A percentile compares a stretch with the other conserved stretches of the same genome.
These are phyloP conservation scores for Lodderomyces metapsilosis DNA, from an alignment of 1,139 yeast species.

Conservation along the genomic window DNA sequence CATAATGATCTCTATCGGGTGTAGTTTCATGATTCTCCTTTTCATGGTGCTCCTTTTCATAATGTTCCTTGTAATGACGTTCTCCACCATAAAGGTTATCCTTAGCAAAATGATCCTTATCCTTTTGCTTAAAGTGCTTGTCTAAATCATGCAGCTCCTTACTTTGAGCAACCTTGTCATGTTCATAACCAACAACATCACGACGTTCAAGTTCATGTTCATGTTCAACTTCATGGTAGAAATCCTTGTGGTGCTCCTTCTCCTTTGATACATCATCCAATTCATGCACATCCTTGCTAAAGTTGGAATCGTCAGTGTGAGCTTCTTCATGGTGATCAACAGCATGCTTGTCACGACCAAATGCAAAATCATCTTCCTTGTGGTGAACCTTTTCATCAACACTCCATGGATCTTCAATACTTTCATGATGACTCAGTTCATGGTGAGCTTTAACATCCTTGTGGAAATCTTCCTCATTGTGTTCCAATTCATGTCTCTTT, in stretches of 20 bases:
- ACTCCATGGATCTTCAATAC: constrained; percentile 1
- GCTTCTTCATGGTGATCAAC: constrained; percentile 2
- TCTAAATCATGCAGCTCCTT: constrained; percentile 4
- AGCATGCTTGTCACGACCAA: constrained; percentile 1
- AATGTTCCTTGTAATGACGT: constrained; percentile 6
- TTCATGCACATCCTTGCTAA: constrained; percentile 1
- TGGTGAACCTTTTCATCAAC: constrained; percentile 4
- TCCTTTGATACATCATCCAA: constrained; percentile 2
- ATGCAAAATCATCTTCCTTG: constrained; percentile 3
- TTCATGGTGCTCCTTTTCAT: constrained; percentile 8
- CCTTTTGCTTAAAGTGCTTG: constrained; percentile 3
- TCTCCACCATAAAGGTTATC: constrained; percentile 5
- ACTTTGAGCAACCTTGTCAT: neutral
- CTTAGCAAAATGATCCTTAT: constrained; percentile 1
- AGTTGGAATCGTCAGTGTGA: neutral
- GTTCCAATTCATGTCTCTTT: constrained; percentile 5
- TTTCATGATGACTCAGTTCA: constrained; percentile 1
- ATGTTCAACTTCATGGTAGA: constrained; percentile 4
- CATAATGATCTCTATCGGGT: constrained; percentile 6
- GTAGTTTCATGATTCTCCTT: constrained; percentile 5
- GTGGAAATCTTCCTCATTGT: constrained; percentile 3
- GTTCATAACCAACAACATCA: neutral
- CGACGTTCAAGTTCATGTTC: neutral
- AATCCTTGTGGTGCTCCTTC: constrained; percentile 5
- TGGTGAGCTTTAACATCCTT: constrained; percentile 2